Percentiles rank a stretch among this genome's conserved stretches.
Evolutionary conservation across 148 eudicot species (phyloP).

Genomic region (Oxyria digyna): DNA sequence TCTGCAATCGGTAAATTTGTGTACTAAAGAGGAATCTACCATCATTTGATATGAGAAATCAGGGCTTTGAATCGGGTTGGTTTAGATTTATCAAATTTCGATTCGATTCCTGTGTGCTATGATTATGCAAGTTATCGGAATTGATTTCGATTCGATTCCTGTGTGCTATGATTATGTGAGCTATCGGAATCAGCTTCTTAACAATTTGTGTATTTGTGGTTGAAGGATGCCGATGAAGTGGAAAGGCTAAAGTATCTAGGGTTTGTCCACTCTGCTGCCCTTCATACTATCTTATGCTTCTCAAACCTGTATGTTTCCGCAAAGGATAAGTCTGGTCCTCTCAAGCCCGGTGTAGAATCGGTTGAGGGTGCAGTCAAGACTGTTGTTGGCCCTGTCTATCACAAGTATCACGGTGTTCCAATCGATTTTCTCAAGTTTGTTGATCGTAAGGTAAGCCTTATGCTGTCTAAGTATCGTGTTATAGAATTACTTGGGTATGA

Average conservation of each 20-base stretch:
- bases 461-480: background rate
- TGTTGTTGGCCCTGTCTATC: constrained; percentile 80
- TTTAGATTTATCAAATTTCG: background rate
- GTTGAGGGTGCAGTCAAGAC: constrained; percentile 90
- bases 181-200: background rate
- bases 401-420: constrained; percentile 68
- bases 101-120: background rate
- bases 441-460: constrained; percentile 64
- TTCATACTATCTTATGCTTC: constrained; percentile 53
- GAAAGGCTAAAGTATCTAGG: constrained; percentile 62
- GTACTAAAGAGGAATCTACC: background rate
- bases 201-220: background rate
- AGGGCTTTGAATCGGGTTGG: background rate
- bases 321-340: constrained; percentile 80
- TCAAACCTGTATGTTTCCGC: constrained; percentile 63
- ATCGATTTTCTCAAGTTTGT: constrained; percentile 71
- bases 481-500: background rate
- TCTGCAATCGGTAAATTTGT: background rate
- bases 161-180: background rate
- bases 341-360: constrained; percentile 77
- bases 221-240: constrained; percentile 43
- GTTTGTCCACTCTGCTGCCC: constrained; percentile 55
- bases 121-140: background rate
- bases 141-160: background rate
- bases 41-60: background rate